Evolutionary conservation across 2,329 filamentous ascomycete species (phyloP).

Genomic region (Aspergillus eucalypticola): DNA sequence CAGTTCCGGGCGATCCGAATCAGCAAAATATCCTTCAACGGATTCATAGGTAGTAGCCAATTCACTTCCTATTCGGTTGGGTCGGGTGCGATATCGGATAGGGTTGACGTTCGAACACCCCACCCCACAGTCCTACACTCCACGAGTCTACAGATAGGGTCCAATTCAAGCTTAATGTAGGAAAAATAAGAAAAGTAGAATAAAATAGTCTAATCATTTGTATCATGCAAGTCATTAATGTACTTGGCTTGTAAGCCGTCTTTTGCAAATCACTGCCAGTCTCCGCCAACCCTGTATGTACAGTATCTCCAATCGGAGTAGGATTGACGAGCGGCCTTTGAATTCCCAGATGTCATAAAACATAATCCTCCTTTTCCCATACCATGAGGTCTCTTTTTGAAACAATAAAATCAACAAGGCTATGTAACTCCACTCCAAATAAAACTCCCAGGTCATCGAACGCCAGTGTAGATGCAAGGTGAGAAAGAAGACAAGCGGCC

Average conservation of each 20-base stretch:
- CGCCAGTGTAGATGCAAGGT: slow-evolving; percentile 22
- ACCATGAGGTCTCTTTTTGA: slow-evolving; percentile 3
- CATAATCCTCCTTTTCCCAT: slow-evolving; percentile 16
- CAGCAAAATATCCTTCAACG: neutral
- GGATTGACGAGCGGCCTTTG: slow-evolving; percentile 15
- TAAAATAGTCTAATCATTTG: slow-evolving; percentile 17
- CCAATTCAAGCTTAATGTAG: neutral
- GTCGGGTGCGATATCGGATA: neutral
- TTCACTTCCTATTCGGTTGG: neutral
- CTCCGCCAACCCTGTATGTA: slow-evolving; percentile 20
- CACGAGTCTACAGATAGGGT: neutral
- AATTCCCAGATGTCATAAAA: slow-evolving; percentile 19
- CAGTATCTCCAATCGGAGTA: slow-evolving; percentile 14
- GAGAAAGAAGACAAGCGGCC: neutral
- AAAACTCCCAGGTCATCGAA: slow-evolving; percentile 18
- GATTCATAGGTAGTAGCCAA: neutral
- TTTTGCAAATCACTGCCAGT: slow-evolving; percentile 9
- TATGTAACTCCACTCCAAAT: slow-evolving; percentile 21
- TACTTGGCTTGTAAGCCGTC: slow-evolving; percentile 10
- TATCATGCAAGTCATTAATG: slow-evolving; percentile 25
- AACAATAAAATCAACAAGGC: slow-evolving; percentile 16
- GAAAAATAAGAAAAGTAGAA: neutral
- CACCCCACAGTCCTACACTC: neutral
- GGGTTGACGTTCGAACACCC: neutral
- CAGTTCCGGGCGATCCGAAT: neutral